Percentiles rank a stretch among this genome's conserved stretches.
Evolutionary conservation across 805 yeast genomes (phyloP).

Genomic region (Yamadazyma insecticola): DNA sequence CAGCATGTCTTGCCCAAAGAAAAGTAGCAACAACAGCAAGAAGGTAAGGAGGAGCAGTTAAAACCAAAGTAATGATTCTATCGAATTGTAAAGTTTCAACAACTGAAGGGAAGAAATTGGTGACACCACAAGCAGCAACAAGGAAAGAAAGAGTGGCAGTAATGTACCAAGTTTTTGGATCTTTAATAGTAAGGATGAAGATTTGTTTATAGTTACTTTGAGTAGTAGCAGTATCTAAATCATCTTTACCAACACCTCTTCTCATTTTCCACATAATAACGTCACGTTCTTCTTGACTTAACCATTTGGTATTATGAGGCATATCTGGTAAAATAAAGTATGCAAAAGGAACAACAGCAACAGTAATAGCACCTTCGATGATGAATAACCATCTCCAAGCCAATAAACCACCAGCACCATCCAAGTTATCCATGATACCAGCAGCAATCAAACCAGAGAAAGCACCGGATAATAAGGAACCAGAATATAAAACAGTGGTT

Average conservation of each 20-base stretch:
- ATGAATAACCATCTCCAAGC: conserved; percentile 57
- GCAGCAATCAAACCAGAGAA: conserved; percentile 52
- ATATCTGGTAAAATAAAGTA: conserved; percentile 48
- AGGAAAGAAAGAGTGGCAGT: conserved; percentile 41
- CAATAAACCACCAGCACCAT: conserved; percentile 34
- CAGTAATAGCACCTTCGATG: conserved; percentile 53
- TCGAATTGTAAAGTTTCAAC: conserved; percentile 51
- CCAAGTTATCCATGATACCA: conserved; percentile 44
- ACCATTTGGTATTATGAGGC: conserved; percentile 47
- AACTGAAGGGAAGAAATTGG: conserved; percentile 59
- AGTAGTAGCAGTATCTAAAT: conserved; percentile 28
- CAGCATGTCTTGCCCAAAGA: conserved; percentile 53
- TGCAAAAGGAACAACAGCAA: conserved; percentile 39
- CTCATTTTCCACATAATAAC: conserved; percentile 37
- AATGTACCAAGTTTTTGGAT: conserved; percentile 44
- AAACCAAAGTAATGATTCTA: conserved; percentile 46
- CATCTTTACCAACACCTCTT: conserved; percentile 37
- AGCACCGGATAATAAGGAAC: conserved; percentile 50
- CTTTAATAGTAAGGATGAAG: conserved; percentile 32
- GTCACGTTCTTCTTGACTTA: conserved; percentile 43
- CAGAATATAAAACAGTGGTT: conserved; percentile 47
- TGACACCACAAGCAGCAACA: conserved; percentile 58
- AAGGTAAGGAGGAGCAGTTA: conserved; percentile 58
- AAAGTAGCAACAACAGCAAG: conserved; percentile 48
- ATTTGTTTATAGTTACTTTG: conserved; percentile 32